Base-by-base conservation (phyloP, 2,329 filamentous ascomycete species). In the Gyromitra esculenta region DNA sequence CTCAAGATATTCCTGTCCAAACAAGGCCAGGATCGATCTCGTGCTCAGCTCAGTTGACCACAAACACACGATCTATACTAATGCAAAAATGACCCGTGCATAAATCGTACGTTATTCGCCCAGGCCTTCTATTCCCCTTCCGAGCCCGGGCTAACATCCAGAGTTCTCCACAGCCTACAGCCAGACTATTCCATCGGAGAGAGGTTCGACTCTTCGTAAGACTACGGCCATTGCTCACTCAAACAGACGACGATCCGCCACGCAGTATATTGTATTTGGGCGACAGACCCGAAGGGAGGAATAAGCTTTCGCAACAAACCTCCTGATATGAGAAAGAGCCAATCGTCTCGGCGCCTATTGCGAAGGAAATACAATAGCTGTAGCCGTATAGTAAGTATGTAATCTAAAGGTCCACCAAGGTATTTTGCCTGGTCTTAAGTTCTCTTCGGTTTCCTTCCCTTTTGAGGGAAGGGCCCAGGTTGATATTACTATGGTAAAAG, bases 61-160 rank as follows among this genome's bases (percentile, higher is more conserved):
- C 13, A 35, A 39, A n/a, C 5, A 21, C 4, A 37, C 5, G 6
- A 25, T 52, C 8, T 35, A 41, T 18, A 50, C 4, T 70, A 54
- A 13, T 43, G 18, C 7, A 45, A 66, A 54, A 66, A 8, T 8
- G 41, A 43, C 31, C n/a, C 6, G 18, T 37, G 21, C 48, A 68
- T 35, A 68, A 31, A 48, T 57, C 39, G 39, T 68, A 57, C 15
- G 63, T 66, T 66, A 66, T 35, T 68, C 18, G 37, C 39, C 50
- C 45, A 2, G 52, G 21, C 21, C 21, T 13, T 2, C 39, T 18
- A 13, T 15, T 18, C 43, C 67, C 41, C 31, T 31, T n/a, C 59
- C 45, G n/a, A 15, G 13, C 37, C 52, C 64, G 25, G 25, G 60
- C 31, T 60, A 21, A 25, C 21, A 69, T 48, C 5, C 54, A 37